Percentiles rank a stretch among this genome's conserved stretches.
Conservation (phyloP, 1,139 yeast genomes). For the Candida mesenterica region DNA sequence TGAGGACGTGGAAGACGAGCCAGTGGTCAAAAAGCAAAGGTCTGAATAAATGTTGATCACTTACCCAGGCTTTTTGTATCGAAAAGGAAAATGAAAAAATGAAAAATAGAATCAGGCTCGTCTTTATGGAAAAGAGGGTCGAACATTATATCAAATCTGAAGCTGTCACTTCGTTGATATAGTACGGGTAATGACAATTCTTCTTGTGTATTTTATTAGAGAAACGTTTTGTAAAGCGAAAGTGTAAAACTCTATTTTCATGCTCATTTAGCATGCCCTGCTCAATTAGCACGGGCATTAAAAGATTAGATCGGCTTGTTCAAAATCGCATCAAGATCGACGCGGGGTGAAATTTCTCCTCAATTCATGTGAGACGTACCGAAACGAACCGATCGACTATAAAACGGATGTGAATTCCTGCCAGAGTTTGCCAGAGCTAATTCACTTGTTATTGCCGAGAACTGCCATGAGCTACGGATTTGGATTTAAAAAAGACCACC, state of each 20-base stretch:
- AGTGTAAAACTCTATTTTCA: too few species aligned
- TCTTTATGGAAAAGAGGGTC: conserved; percentile 5
- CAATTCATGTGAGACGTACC: too few species aligned
- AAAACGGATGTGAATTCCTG: too few species aligned
- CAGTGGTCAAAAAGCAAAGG: conserved; percentile 38
- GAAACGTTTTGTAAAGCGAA: not conserved
- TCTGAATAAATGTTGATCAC: conserved; percentile 20
- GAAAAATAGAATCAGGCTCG: conserved; percentile 5
- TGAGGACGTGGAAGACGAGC: conserved; percentile 26
- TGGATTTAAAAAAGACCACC: conserved; percentile 19
- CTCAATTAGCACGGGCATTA: too few species aligned
- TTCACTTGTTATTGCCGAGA: too few species aligned
- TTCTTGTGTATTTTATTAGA: conserved; percentile 1
- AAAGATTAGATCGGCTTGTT: too few species aligned
- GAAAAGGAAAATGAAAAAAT: not conserved
- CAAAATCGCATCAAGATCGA: too few species aligned
- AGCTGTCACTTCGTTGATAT: too few species aligned
- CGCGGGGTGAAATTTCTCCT: too few species aligned
- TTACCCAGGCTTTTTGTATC: conserved; percentile 1
- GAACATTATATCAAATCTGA: not conserved
- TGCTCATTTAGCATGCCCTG: too few species aligned
- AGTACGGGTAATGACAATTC: conserved; percentile 1
- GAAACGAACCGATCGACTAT: too few species aligned
- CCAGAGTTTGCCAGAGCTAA: too few species aligned
- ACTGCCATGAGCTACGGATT: conserved; percentile 13